Percentiles rank a stretch among this genome's conserved stretches.
Conservation (phyloP, 257 asterid species). For the Nicotiana tomentosiformis region DNA sequence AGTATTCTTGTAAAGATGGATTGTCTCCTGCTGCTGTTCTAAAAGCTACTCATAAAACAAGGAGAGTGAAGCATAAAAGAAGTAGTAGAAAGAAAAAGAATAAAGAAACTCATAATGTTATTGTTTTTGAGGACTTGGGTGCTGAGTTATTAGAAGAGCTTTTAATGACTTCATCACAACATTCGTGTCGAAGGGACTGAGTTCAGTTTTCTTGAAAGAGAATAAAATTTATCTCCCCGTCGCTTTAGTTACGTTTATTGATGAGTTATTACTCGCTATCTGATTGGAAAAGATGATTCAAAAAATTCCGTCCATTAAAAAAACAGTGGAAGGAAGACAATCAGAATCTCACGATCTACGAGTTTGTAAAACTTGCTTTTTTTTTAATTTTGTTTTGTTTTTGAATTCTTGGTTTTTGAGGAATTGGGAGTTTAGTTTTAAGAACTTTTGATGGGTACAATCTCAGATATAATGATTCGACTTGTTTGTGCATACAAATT, state of each 20-base stretch:
- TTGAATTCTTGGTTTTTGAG: neutral
- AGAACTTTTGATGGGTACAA: neutral
- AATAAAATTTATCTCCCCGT: too few relatives aligned
- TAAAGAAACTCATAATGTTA: neutral
- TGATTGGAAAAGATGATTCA: neutral
- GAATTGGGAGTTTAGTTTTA: neutral
- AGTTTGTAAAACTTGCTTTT: neutral
- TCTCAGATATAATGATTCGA: neutral
- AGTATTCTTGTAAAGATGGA: conserved; percentile 14
- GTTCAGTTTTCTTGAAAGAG: neutral
- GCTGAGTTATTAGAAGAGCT: conserved; percentile 31
- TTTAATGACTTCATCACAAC: neutral
- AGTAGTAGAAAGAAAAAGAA: neutral
- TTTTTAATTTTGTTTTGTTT: too few relatives aligned
- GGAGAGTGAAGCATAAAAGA: conserved; percentile 6
- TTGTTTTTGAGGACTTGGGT: conserved; percentile 38
- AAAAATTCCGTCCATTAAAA: neutral
- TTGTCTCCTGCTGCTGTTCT: conserved; percentile 32
- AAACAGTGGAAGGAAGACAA: neutral
- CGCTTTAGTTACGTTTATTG: neutral
- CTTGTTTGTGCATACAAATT: neutral
- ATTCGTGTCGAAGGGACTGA: neutral
- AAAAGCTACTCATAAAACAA: conserved; percentile 26
- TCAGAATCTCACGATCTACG: neutral
- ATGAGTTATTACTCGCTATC: neutral